A percentile compares a stretch with the other conserved stretches of the same genome.
phyloP scores from a whole-genome alignment of 257 asterid species.

The Plectranthus barbatus region DNA sequence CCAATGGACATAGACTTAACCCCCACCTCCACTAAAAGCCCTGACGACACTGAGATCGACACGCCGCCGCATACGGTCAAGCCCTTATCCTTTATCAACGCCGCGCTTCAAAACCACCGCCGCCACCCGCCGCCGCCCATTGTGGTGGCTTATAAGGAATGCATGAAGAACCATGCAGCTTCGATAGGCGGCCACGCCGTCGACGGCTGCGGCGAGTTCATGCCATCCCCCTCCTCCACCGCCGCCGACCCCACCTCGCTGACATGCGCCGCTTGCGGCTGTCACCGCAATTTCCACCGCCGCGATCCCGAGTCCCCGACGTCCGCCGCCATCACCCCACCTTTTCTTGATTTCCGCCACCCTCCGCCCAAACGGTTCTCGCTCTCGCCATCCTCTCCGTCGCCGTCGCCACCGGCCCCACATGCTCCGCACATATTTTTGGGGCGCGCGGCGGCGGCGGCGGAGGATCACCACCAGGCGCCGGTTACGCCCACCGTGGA shows the following conservation, averaged over 20 bases:
- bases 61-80: slow-evolving; percentile 51
- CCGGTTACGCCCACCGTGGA: slow-evolving; percentile 55
- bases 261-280: no score
- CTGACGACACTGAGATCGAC: slow-evolving; percentile 43
- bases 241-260: slow-evolving; percentile 31
- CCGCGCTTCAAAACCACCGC: slow-evolving; percentile 24
- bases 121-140: not conserved
- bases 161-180: slow-evolving; percentile 79
- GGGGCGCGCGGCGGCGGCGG: no score
- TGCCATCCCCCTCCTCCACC: slow-evolving; percentile 33
- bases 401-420: slow-evolving; percentile 15
- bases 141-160: slow-evolving; percentile 31
- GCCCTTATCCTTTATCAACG: slow-evolving; percentile 31
- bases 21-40: slow-evolving; percentile 35
- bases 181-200: slow-evolving; percentile 57
- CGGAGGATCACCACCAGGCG: slow-evolving; percentile 38
- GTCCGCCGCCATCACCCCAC: slow-evolving; percentile 36
- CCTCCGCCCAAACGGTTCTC: slow-evolving; percentile 27
- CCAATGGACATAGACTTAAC: slow-evolving; percentile 36
- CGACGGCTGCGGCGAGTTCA: no score
- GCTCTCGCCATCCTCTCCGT: slow-evolving; percentile 32
- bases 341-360: slow-evolving; percentile 54
- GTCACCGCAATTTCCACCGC: no score
- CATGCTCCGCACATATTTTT: slow-evolving; percentile 17
- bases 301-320: slow-evolving; percentile 35